Base-by-base conservation (phyloP, 257 asterid species). In the Plantago ovata region DNA sequence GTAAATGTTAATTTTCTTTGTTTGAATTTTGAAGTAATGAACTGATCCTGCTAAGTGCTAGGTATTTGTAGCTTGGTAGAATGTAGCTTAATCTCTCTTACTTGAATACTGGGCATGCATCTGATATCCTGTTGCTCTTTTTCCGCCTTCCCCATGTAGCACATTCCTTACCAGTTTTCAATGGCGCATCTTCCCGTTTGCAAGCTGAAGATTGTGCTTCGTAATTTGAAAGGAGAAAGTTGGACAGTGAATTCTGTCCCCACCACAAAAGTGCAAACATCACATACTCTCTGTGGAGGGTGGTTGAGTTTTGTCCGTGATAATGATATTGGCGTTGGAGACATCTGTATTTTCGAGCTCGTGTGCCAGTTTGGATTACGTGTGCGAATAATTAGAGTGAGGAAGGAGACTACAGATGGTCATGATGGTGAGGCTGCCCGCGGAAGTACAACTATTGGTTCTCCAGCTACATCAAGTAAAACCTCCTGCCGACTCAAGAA, bases 221-320 rank as follows among this genome's bases (percentile, higher is more conserved):
- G 78, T 53, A 90, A 87, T 76, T 61, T 77, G 52, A 79, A 77
- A 66, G 98, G 98, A 55, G 79, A 84, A 69, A 77, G 79, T 61
- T 90, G 98, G 98, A 80, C 86, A 0, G 84, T 90, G 51, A 90
- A 90, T 75, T 86, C 96, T 6, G 80, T 90, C 62, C 98, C 98
- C 33, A 84, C 86, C 45, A 84, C 89, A 67, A 79, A 79, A 77
- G 90, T 84, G 53, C 94, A 84, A 79, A 84, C 98, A 56, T 81
- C 95, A 13, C 98, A 90, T 67, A 90, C 98, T 63, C 82, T 90
- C 70, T 90, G 98, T 50, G 96, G 98, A 72, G 98, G 98, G 50
- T 90, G 98, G 98, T 75, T 87, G 78, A 68, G 81, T 65, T 90
- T 90, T 79, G 98, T 82, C 74, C 96, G 95, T 7, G 98, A 81